Conservation (phyloP, 345 rosid species). For the Camelina neglecta region DNA sequence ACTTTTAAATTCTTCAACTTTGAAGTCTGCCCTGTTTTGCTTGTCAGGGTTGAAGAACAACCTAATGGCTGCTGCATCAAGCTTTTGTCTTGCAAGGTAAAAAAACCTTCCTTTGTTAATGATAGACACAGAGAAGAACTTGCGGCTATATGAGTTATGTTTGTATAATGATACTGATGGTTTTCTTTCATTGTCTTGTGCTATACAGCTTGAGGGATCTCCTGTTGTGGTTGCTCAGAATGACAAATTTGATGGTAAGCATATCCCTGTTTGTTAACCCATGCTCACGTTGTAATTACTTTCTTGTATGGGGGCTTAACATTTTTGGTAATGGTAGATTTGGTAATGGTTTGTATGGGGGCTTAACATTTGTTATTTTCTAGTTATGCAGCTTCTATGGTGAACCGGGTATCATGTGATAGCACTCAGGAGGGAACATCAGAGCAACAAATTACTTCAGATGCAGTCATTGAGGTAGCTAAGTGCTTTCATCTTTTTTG, state of each 20-base stretch:
- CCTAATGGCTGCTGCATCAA: slow-evolving; percentile 90
- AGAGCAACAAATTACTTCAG: slow-evolving; percentile 73
- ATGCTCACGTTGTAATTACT: slow-evolving; percentile 4
- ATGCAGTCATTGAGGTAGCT: slow-evolving; percentile 84
- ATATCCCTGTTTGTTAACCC: slow-evolving; percentile 16
- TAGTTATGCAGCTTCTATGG: slow-evolving; percentile 88
- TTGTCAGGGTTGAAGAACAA: slow-evolving; percentile 86
- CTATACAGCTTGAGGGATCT: slow-evolving; percentile 83
- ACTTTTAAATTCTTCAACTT: slow-evolving; percentile 84
- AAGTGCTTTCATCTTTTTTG: slow-evolving; percentile 3
- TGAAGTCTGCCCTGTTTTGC: slow-evolving; percentile 94
- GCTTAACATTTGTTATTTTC: slow-evolving; percentile 39
- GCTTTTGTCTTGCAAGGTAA: slow-evolving; percentile 90
- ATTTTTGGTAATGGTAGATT: too few species aligned
- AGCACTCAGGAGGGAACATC: slow-evolving; percentile 47
- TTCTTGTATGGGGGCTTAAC: slow-evolving; percentile 33
- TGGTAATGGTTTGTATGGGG: slow-evolving; percentile 9
- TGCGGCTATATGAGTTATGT: not conserved
- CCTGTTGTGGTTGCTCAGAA: slow-evolving; percentile 88
- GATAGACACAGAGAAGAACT: not conserved
- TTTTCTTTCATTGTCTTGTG: slow-evolving; percentile 39
- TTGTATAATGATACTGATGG: slow-evolving; percentile 17
- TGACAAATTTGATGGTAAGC: slow-evolving; percentile 91
- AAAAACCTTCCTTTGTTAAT: not conserved
- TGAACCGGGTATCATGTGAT: slow-evolving; percentile 75